Percentiles rank a stretch among this genome's conserved stretches.
Evolutionary conservation across 2,329 filamentous ascomycete genomes (phyloP).

Genomic region (Cladobotryum protrusum): DNA sequence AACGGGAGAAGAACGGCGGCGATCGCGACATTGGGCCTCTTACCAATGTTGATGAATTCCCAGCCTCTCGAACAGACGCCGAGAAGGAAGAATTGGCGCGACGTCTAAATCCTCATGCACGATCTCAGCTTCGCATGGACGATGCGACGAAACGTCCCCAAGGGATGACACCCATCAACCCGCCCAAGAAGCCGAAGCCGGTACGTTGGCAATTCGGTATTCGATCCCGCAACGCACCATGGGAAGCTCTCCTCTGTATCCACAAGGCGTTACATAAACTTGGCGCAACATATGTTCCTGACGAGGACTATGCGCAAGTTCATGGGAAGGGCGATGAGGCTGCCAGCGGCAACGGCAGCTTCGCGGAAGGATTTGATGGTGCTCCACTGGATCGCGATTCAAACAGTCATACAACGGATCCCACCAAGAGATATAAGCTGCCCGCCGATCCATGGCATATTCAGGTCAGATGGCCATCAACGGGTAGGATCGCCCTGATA

Average conservation of each 20-base stretch:
- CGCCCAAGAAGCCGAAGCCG: constrained; percentile 66
- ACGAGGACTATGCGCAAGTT: constrained; percentile 50
- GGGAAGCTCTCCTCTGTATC: constrained; percentile 90
- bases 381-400: constrained; percentile 28
- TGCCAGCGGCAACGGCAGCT: constrained; percentile 34
- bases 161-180: constrained; percentile 56
- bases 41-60: constrained; percentile 41
- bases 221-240: constrained; percentile 84
- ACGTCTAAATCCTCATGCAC: constrained; percentile 78
- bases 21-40: constrained; percentile 35
- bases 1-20: constrained; percentile 54
- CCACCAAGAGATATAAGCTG: constrained; percentile 65
- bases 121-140: constrained; percentile 63
- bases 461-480: constrained; percentile 78
- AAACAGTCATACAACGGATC: constrained; percentile 39
- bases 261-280: constrained; percentile 86
- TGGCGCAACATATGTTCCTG: constrained; percentile 78
- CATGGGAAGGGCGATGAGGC: constrained; percentile 34
- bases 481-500: constrained; percentile 53
- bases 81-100: constrained; percentile 78
- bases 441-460: constrained; percentile 95
- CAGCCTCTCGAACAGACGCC: constrained; percentile 53
- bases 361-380: constrained; percentile 33
- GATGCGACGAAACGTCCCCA: constrained; percentile 54
- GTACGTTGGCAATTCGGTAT: constrained; percentile 99